Conservation (phyloP, 345 rosid species). For the Sonneratia alba region DNA sequence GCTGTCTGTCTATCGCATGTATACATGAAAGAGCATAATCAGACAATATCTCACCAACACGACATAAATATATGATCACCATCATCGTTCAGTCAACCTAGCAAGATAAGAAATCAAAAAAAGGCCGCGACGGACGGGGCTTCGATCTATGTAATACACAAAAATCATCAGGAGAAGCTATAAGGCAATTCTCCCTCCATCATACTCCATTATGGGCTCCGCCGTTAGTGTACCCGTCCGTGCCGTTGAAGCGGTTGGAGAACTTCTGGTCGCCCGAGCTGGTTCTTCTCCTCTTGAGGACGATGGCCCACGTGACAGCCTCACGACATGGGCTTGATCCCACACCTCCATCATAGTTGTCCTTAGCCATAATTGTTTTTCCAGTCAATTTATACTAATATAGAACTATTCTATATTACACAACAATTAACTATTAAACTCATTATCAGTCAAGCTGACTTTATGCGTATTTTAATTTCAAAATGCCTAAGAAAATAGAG, state of each 20-base stretch:
- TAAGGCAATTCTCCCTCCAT: neutral
- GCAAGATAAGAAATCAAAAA: neutral
- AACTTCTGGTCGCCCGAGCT: neutral
- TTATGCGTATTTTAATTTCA: too few relatives aligned
- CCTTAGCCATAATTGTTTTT: too few relatives aligned
- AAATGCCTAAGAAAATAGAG: too few relatives aligned
- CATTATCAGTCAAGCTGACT: too few relatives aligned
- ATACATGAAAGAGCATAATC: neutral
- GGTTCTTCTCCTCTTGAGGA: constrained; percentile 10
- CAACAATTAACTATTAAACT: too few relatives aligned
- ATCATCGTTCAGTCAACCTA: neutral
- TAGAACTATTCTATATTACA: too few relatives aligned
- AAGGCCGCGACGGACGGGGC: neutral
- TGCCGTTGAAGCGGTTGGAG: constrained; percentile 6
- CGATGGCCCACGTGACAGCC: constrained; percentile 12
- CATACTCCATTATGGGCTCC: neutral
- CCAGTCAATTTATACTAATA: too few relatives aligned
- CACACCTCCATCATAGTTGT: too few relatives aligned
- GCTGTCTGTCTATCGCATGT: neutral
- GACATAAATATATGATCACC: neutral
- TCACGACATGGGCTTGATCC: neutral
- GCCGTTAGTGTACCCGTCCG: constrained; percentile 5
- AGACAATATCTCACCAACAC: neutral
- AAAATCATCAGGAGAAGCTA: neutral
- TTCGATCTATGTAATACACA: neutral